Evolutionary conservation across 106 monocot genomes (phyloP).

Genomic region (Acorus gramineus): DNA sequence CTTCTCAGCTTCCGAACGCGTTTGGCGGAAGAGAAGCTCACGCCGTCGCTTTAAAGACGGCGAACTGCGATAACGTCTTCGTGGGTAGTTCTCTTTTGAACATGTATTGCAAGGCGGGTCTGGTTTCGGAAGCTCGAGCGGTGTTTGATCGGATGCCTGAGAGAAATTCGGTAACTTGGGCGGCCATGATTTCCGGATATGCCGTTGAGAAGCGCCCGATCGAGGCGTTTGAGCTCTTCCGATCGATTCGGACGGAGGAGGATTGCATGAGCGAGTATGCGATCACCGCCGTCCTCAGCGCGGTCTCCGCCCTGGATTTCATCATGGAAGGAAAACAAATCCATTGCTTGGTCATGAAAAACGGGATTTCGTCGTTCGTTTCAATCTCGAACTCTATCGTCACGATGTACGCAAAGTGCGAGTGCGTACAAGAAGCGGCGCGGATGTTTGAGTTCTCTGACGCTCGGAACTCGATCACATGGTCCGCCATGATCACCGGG

Average conservation of each 20-base stretch:
- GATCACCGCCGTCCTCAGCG: conserved; percentile 46
- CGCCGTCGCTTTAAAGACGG: conserved; percentile 44
- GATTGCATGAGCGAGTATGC: conserved; percentile 47
- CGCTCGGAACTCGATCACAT: conserved; percentile 41
- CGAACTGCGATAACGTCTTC: conserved; percentile 27
- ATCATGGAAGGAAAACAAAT: conserved; percentile 28
- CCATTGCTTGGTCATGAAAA: conserved; percentile 28
- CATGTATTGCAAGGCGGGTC: conserved; percentile 51
- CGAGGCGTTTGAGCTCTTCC: conserved; percentile 43
- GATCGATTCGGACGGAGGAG: conserved; percentile 16
- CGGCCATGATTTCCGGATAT: conserved; percentile 53
- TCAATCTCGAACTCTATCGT: conserved; percentile 54
- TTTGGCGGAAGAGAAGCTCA: conserved; percentile 29
- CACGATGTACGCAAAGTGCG: conserved; percentile 56
- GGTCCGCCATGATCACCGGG: conserved; percentile 71
- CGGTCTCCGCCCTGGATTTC: conserved; percentile 23
- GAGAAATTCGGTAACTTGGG: conserved; percentile 52
- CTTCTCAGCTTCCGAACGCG: background rate
- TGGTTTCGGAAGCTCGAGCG: conserved; percentile 33
- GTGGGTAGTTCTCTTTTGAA: conserved; percentile 42
- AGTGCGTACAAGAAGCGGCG: conserved; percentile 25
- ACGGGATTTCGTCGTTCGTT: conserved; percentile 27
- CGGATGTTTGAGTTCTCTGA: conserved; percentile 32
- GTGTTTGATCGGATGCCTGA: conserved; percentile 57
- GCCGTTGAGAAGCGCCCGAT: conserved; percentile 13